Base-by-base conservation (phyloP, 345 rosid species). In the Corchorus olitorius region DNA sequence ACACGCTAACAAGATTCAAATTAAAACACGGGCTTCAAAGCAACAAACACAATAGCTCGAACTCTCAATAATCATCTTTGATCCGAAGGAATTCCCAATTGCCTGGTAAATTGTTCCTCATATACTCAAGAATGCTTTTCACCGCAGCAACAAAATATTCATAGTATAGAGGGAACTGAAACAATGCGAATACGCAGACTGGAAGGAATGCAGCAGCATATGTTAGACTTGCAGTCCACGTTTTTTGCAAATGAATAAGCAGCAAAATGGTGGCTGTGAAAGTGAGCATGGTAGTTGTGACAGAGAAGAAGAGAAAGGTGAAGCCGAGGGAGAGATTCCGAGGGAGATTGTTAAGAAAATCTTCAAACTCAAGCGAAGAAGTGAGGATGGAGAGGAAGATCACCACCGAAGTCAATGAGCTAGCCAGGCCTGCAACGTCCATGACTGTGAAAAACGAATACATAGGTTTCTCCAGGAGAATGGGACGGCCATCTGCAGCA, bases 311-410 rank as follows among this genome's bases (percentile, higher is more conserved):
- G 17, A 83, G 86, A 2, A 76, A 72, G 19, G 59, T 15, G 78
- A 83, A 81, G 66, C 82, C 84, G 4, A 68, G 34, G 2, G 50
- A 70, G 33, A 83, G 65, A 35, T 73, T 78, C 22, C 62, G 33
- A 17, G 86, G 84, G 46, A 83, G 68, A 1, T 33, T 50, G 6
- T 16, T 6, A 67, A 10, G 60, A 72, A 83, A 83, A 58, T 75
- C 82, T 11, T 43, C 45, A 3, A 11, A 22, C 46, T 54, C 48
- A 15, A 46, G 69, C 0, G 83, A 75, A 15, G 81, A 72, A 3
- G 86, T 74, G 22, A 77, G 83, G 60, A 78, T 71, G 0, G 82
- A 84, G 6, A 84, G 84, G 76, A 84, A 83, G 80, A 78, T 70
- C 13, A 78, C 80, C 1, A 83, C 78, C 0, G 83, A 83, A n/a